phyloP scores from a whole-genome alignment of 2,329 filamentous ascomycete genomes.

The Escovopsis weberi region DNA sequence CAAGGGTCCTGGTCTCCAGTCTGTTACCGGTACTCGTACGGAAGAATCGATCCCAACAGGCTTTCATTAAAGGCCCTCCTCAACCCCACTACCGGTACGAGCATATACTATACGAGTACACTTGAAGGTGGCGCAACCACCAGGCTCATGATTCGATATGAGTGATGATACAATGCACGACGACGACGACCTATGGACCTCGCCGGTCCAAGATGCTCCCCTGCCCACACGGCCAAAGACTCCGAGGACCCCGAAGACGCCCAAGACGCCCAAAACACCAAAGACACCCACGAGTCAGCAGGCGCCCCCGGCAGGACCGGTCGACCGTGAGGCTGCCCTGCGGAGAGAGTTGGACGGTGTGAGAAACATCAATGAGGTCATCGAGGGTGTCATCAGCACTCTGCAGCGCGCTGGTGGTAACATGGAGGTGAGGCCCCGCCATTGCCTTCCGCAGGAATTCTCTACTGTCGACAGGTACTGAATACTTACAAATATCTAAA shows the following conservation, averaged over 20 bases:
- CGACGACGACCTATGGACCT: slow-evolving; percentile 34
- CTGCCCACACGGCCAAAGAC: slow-evolving; percentile 18
- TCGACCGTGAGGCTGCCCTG: slow-evolving; percentile 58
- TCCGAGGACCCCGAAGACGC: slow-evolving; percentile 27
- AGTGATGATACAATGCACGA: slow-evolving; percentile 30
- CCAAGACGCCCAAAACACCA: slow-evolving; percentile 34
- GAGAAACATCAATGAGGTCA: slow-evolving; percentile 71
- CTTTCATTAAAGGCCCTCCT: too few species aligned
- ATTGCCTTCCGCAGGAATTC: too few species aligned
- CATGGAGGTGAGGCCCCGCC: slow-evolving; percentile 46
- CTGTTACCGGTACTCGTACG: too few species aligned
- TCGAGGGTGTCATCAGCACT: slow-evolving; percentile 63
- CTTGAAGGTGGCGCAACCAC: too few species aligned
- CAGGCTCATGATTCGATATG: slow-evolving; percentile 18
- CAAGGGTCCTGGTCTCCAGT: too few species aligned
- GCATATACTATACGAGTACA: too few species aligned
- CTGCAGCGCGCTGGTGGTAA: slow-evolving; percentile 59
- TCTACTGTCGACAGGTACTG: too few species aligned
- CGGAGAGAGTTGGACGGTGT: slow-evolving; percentile 71
- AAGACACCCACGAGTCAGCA: slow-evolving; percentile 29
- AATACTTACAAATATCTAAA: slow-evolving; percentile 1
- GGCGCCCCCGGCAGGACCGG: slow-evolving; percentile 29
- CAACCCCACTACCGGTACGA: too few species aligned
- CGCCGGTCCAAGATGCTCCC: slow-evolving; percentile 22
- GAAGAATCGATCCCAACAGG: too few species aligned